Percentiles rank a stretch among this genome's conserved stretches.
Evolutionary conservation across 1,284 basidiomycete genomes (phyloP).

Genomic region (Cryptococcus floricola): DNA sequence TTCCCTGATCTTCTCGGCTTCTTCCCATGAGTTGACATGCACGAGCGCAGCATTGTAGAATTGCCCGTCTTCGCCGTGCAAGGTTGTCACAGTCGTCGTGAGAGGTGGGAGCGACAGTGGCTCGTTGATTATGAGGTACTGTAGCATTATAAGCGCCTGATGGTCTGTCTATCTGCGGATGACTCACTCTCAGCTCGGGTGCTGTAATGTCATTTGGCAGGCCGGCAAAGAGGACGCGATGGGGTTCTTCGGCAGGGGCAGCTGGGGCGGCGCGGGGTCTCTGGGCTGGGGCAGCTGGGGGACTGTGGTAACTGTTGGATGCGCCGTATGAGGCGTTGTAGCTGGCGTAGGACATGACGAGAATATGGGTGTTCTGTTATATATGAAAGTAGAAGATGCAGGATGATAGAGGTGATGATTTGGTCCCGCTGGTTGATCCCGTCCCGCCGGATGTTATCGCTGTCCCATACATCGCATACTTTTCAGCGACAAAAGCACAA

Average conservation of each 20-base stretch:
- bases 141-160: background rate
- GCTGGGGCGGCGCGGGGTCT: background rate
- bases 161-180: background rate
- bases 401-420: background rate
- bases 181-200: conserved; percentile 35
- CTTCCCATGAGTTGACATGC: conserved; percentile 26
- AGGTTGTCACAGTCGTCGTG: conserved; percentile 25
- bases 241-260: conserved; percentile 1
- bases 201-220: conserved; percentile 39
- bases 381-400: too few relatives aligned
- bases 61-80: conserved; percentile 21
- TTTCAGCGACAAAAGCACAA: background rate
- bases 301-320: too few relatives aligned
- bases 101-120: conserved; percentile 25
- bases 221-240: conserved; percentile 37
- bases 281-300: too few relatives aligned
- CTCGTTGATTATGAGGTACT: conserved; percentile 34
- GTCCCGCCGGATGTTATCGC: too few relatives aligned
- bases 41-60: conserved; percentile 38
- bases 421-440: too few relatives aligned
- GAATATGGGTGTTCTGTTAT: background rate
- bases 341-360: background rate
- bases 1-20: conserved; percentile 36
- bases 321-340: too few relatives aligned
- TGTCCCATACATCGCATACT: too few relatives aligned